Conservation (phyloP, 2,329 filamentous ascomycete genomes). For the Dothistroma septosporum region DNA sequence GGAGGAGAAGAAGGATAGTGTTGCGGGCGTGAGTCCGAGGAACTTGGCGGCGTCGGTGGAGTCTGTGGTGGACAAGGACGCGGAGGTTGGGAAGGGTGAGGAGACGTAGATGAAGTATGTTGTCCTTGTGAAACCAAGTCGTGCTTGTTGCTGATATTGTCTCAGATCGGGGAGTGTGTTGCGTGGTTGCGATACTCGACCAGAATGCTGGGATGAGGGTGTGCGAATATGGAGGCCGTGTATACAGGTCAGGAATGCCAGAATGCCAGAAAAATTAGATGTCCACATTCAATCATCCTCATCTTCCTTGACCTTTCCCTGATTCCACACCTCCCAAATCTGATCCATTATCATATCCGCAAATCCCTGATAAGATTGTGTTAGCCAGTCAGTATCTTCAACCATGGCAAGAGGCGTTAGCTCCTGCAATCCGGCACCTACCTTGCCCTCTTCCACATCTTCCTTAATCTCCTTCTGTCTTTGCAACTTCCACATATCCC, state of each 20-base stretch:
- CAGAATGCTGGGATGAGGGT: background rate
- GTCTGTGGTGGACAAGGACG: background rate
- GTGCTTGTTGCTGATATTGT: background rate
- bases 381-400: too few relatives aligned
- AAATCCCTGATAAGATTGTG: too few relatives aligned
- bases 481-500: slow-evolving; percentile 43
- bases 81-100: background rate
- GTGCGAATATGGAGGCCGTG: background rate
- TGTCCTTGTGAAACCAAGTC: background rate
- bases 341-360: slow-evolving; percentile 39
- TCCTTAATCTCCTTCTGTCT: slow-evolving; percentile 45
- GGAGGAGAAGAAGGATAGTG: slow-evolving; percentile 6
- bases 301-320: slow-evolving; percentile 32
- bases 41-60: background rate
- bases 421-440: too few relatives aligned
- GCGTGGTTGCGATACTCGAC: background rate
- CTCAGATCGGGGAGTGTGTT: background rate
- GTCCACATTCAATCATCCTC: slow-evolving; percentile 24
- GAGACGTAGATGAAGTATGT: background rate
- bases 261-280: too few relatives aligned
- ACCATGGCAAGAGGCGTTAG: too few relatives aligned
- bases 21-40: background rate
- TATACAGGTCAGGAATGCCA: background rate
- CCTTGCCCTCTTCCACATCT: slow-evolving; percentile 37
- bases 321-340: slow-evolving; percentile 37